Percentiles rank a stretch among this genome's conserved stretches.
Conservation (phyloP, 305 asterid species). For the Coffea humblotiana region DNA sequence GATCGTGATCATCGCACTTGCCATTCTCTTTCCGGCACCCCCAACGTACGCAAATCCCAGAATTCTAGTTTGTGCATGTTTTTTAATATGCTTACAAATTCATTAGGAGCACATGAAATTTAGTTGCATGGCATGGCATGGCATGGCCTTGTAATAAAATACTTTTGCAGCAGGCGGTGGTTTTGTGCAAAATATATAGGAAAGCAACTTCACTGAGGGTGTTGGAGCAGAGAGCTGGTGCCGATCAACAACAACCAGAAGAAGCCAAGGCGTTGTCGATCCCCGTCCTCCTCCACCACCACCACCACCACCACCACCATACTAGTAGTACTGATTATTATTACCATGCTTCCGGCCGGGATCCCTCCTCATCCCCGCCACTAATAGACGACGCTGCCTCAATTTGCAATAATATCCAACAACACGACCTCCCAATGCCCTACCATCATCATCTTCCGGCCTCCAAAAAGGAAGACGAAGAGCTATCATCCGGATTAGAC, state of each 20-base stretch:
- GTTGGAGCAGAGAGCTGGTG: slow-evolving; percentile 66
- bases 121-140: too few species aligned
- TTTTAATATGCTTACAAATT: too few species aligned
- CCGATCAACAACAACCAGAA: slow-evolving; percentile 31
- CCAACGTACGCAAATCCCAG: slow-evolving; percentile 23
- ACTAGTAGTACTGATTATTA: not conserved
- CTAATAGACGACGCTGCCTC: not conserved
- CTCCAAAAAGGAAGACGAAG: slow-evolving; percentile 7
- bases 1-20: too few species aligned
- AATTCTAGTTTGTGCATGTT: too few species aligned
- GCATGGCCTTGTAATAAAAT: too few species aligned
- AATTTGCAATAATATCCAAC: not conserved
- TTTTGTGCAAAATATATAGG: slow-evolving; percentile 56
- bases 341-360: too few species aligned
- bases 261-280: too few species aligned
- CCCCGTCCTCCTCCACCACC: too few species aligned
- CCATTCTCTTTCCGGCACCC: not conserved
- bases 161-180: slow-evolving; percentile 43
- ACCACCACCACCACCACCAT: too few species aligned
- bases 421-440: too few species aligned
- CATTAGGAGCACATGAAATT: too few species aligned
- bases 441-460: not conserved
- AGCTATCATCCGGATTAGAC: not conserved
- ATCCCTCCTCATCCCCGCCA: not conserved
- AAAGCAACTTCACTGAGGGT: slow-evolving; percentile 66